A percentile compares a stretch with the other conserved stretches of the same genome.
Conservation (phyloP, 768 basidiomycete species). For the Russula virescens region DNA sequence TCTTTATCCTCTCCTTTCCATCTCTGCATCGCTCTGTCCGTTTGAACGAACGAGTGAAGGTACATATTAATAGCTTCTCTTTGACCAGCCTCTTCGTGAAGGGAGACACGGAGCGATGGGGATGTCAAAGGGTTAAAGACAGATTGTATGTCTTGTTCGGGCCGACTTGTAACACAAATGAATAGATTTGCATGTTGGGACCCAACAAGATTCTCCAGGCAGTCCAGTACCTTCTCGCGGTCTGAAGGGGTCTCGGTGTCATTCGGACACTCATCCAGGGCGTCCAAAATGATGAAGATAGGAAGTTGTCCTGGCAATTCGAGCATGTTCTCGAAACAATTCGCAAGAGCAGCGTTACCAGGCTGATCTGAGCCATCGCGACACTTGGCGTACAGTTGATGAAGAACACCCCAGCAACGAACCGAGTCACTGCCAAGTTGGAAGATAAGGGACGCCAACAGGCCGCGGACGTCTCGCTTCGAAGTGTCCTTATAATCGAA, state of each 20-base stretch:
- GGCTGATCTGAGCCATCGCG: neutral
- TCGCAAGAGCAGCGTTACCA: neutral
- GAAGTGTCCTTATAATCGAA: too few species aligned
- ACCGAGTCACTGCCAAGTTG: neutral
- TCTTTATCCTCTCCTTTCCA: too few species aligned
- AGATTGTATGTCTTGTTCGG: too few species aligned
- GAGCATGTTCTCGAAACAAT: neutral
- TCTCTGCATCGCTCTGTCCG: too few species aligned
- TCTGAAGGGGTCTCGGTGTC: neutral
- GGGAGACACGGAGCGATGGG: neutral
- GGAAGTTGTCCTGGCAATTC: too few species aligned
- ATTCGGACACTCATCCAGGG: too few species aligned
- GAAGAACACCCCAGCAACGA: too few species aligned
- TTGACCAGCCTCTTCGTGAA: slow-evolving; percentile 5
- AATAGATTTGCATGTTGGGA: neutral
- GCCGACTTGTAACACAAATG: too few species aligned
- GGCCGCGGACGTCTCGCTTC: neutral
- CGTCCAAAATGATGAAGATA: too few species aligned
- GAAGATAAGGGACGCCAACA: neutral
- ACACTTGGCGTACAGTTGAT: too few species aligned
- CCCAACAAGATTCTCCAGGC: neutral
- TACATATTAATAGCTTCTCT: too few species aligned
- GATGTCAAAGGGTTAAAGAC: neutral
- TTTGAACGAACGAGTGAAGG: too few species aligned
- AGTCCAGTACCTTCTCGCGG: neutral